These are phyloP conservation scores for Alectoria sarmentosa DNA, from an alignment of 495 filamentous ascomycete genomes.

Conservation along the genomic window DNA sequence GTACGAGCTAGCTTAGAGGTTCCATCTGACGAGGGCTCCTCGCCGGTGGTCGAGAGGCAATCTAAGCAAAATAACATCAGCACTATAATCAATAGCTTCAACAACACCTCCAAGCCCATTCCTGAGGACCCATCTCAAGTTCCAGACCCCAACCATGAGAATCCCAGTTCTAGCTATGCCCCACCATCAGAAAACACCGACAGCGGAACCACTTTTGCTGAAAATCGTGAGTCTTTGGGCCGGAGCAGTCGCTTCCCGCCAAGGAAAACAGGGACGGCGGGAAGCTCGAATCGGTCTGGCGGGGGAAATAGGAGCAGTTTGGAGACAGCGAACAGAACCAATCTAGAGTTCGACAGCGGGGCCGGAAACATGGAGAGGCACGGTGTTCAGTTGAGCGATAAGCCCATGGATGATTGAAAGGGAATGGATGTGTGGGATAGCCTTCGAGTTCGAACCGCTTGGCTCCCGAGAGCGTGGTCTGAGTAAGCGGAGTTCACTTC, in stretches of 20 bases:
- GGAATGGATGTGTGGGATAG: neutral
- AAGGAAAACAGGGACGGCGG: constrained; percentile 34
- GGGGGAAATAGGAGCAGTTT: constrained; percentile 39
- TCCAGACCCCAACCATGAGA: constrained; percentile 31
- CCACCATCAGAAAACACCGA: constrained; percentile 32
- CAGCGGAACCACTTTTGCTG: constrained; percentile 29
- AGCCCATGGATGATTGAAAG: constrained; percentile 65
- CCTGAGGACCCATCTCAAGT: constrained; percentile 17
- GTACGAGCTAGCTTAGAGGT: constrained; percentile 56
- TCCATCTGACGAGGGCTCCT: constrained; percentile 36
- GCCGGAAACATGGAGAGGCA: constrained; percentile 22
- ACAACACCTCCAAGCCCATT: constrained; percentile 25
- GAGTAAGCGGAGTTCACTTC: neutral
- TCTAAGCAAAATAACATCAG: constrained; percentile 31
- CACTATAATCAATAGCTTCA: constrained; percentile 36
- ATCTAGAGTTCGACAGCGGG: constrained; percentile 22
- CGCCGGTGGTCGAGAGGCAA: constrained; percentile 25
- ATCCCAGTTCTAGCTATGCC: constrained; percentile 23
- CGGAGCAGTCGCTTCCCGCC: constrained; percentile 41
- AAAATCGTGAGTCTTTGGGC: constrained; percentile 45
- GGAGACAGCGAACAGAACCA: constrained; percentile 34
- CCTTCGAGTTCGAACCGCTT: neutral
- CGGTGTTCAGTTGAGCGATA: constrained; percentile 75
- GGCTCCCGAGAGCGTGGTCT: neutral
- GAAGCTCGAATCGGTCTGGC: constrained; percentile 31